Conservation (phyloP, 768 basidiomycete genomes). For the Termitomyces bulborhizus region DNA sequence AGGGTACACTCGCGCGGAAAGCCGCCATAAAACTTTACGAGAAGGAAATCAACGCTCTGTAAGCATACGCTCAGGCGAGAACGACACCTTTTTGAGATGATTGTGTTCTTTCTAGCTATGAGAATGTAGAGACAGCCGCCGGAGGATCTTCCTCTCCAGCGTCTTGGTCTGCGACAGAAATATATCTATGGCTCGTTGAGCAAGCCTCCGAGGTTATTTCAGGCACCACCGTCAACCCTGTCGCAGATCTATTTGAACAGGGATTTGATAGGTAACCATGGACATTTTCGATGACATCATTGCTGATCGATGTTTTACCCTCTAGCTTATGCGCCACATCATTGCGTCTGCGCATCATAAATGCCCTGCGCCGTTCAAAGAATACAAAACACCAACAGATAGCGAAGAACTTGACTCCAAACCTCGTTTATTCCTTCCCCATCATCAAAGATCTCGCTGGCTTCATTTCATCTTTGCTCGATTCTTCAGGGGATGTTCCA, state of each 20-base stretch:
- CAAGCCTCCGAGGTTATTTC: background rate
- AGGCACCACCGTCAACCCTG: background rate
- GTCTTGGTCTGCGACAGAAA: background rate
- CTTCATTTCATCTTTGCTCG: background rate
- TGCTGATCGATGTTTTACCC: background rate
- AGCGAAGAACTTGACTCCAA: slow-evolving; percentile 21
- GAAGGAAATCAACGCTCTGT: slow-evolving; percentile 34
- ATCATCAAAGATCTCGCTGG: slow-evolving; percentile 16
- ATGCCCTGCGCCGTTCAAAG: background rate
- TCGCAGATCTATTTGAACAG: slow-evolving; percentile 3
- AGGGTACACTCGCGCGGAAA: slow-evolving; percentile 38
- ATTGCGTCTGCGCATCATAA: slow-evolving; percentile 3
- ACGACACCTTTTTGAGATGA: background rate
- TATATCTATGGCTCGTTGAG: slow-evolving; percentile 2
- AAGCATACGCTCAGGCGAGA: background rate
- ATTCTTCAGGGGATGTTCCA: background rate
- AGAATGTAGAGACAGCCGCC: background rate
- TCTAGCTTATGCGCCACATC: slow-evolving; percentile 2
- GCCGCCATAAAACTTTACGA: slow-evolving; percentile 32
- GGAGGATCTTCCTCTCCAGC: background rate
- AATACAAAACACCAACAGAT: slow-evolving; percentile 2
- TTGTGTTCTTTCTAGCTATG: background rate
- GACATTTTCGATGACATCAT: no score
- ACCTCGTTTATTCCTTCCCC: slow-evolving; percentile 40
- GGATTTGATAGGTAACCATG: slow-evolving; percentile 4